Base-by-base conservation (phyloP, 2,329 filamentous ascomycete genomes). In the Pezicula carpinea region DNA sequence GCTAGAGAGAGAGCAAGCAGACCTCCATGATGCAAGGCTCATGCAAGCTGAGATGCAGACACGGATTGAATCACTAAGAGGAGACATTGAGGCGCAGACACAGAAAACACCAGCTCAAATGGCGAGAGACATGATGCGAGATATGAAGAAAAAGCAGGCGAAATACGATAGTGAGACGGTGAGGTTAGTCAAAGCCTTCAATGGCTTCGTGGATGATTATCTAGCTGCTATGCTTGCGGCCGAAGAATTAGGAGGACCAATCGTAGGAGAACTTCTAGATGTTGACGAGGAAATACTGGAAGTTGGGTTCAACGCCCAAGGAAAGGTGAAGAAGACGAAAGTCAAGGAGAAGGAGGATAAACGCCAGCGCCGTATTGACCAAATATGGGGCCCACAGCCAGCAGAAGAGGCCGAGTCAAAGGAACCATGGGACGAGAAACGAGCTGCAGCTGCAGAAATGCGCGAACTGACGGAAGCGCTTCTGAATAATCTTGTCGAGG, bases 171-270 rank as follows among this genome's bases (percentile, higher is more conserved):
- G 64, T 43, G 77, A 84, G 53, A 84, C 82, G 1, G 69, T 72
- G 2, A 72, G 69, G 35, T 69, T 93, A 14, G 77, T 86, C 46
- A 76, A 75, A 48, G 74, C 79, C 0, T 74, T 95, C 46, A 79
- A 84, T 53, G 70, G 69, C 14, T 95, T 95, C 59, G 83, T 92
- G 48, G 79, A 87, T 51, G 70, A 80, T 36, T 76, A 80, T 34
- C 74, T 95, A 1, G 85, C 86, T 1, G 68, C 78, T 3, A 87
- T 92, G 80, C 72, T 95, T 36, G 89, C 88, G 6, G 87, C 87
- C 1, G 89, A 95, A 67, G 87, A 90, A 59, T 74, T 91, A 1
- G 89, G 89, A 6, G 89, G 89, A 0, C 89, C 89, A 0, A 84
- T 90, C 10, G 87, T 91, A 1, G 87, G 89, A 3, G 85, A 89